Evolutionary conservation across 1,284 basidiomycete genomes (phyloP).

Genomic region (Pyrrhoderma noxium): DNA sequence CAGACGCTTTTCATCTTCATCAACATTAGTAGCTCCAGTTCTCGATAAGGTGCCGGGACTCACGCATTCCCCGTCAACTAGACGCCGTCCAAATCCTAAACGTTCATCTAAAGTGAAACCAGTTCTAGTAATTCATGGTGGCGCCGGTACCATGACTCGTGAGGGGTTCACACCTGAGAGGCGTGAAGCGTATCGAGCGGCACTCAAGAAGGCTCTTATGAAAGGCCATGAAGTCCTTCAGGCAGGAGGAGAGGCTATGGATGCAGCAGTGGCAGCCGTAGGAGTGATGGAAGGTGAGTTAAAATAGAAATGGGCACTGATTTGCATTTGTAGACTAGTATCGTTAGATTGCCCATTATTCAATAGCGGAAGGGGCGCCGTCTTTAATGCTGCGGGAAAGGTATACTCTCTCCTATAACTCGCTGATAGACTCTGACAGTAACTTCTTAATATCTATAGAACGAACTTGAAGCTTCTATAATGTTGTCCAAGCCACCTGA

Average conservation of each 20-base stretch:
- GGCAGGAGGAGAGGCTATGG: slow-evolving; percentile 70
- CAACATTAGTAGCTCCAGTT: too few relatives aligned
- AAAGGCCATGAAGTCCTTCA: slow-evolving; percentile 59
- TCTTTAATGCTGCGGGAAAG: slow-evolving; percentile 74
- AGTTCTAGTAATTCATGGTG: slow-evolving; percentile 70
- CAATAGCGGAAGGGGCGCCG: slow-evolving; percentile 72
- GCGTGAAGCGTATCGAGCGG: slow-evolving; percentile 49
- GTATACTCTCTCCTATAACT: slow-evolving; percentile 28
- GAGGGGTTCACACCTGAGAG: slow-evolving; percentile 56
- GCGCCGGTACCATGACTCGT: slow-evolving; percentile 62
- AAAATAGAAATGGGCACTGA: background rate
- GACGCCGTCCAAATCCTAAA: background rate
- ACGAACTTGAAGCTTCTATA: slow-evolving; percentile 72
- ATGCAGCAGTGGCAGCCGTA: slow-evolving; percentile 75
- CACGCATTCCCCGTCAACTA: too few relatives aligned
- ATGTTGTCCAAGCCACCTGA: slow-evolving; percentile 71
- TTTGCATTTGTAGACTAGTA: background rate
- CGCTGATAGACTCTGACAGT: background rate
- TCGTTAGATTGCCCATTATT: slow-evolving; percentile 64
- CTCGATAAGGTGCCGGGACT: too few relatives aligned
- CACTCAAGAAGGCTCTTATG: slow-evolving; percentile 46
- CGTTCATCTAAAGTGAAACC: slow-evolving; percentile 27
- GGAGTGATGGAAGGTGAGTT: slow-evolving; percentile 61
- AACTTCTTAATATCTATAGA: slow-evolving; percentile 33
- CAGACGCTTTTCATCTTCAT: too few relatives aligned